Base-by-base conservation (phyloP, 1,139 yeast genomes). In the Nakaseomyces glabratus region DNA sequence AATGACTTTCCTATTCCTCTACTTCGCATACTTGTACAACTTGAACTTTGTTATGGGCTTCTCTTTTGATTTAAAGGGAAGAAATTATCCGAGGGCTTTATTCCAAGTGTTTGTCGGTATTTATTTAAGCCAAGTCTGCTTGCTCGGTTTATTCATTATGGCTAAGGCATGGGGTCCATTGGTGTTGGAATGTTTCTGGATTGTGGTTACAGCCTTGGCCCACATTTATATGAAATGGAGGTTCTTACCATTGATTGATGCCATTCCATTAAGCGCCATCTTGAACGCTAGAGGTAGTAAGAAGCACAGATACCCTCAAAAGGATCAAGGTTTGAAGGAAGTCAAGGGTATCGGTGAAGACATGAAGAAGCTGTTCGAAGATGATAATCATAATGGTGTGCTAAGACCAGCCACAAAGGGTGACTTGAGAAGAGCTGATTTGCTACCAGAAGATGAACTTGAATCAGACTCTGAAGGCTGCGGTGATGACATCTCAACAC, bases 201-300 rank as follows among this genome's bases (percentile, higher is more conserved):
- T 77, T 20, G 68, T 55, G 14, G 66, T 62, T 29, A 75, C 85
- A 8, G 75, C 68, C 15, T 60, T 63, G 33, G 61, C 69, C 34
- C 84, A 77, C 49, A 34, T 78, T 20, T 77, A 67, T 55, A 62
- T 73, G 54, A 74, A 74, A 55, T 57, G 68, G 55, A 69, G 57
- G 42, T 78, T 78, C 54, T 66, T 73, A 35, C 76, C 82, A 29
- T 58, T 79, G 39, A 62, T 75, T 48, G 84, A 73, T 48, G 65
- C 69, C 24, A 84, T 81, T 34, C 90, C 96, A 42, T 69, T 93
- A 35, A 73, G 84, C 37, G 85, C 84, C 4, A 66, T 81, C 43
- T 65, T 66, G 43, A 68, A 69, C 46, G 74, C 79, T 25, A 65
- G 73, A 43, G 80, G 78, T 41, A 76, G 69, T 40, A 38, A 40